phyloP scores from a whole-genome alignment of 1,284 basidiomycete genomes.

The Gomphus bonarii region DNA sequence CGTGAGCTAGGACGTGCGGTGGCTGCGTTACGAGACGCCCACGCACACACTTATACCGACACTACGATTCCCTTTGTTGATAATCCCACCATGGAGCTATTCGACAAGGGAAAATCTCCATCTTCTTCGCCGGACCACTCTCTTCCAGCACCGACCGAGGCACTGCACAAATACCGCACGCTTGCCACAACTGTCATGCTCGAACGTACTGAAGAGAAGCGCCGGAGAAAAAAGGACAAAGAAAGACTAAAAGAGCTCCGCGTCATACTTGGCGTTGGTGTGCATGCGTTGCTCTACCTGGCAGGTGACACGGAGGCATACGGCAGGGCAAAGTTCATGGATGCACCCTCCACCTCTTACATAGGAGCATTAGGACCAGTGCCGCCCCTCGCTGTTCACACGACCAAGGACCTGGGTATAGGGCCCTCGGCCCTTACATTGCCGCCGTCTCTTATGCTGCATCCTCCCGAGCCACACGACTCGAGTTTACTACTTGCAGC shows the following conservation, averaged over 20 bases:
- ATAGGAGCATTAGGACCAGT: not conserved
- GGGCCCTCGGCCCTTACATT: slow-evolving; percentile 16
- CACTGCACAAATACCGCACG: slow-evolving; percentile 13
- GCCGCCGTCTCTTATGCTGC: slow-evolving; percentile 29
- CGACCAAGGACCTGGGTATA: slow-evolving; percentile 13
- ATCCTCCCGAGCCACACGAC: slow-evolving; percentile 29
- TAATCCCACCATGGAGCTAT: not conserved
- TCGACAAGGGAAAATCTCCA: not conserved
- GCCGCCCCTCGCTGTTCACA: not conserved
- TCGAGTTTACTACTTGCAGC: slow-evolving; percentile 10
- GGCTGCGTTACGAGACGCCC: slow-evolving; percentile 27
- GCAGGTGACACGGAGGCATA: not conserved
- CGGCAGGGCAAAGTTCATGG: not conserved
- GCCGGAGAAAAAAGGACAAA: slow-evolving; percentile 36
- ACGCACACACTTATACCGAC: slow-evolving; percentile 22
- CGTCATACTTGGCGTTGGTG: slow-evolving; percentile 9
- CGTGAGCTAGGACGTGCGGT: slow-evolving; percentile 13
- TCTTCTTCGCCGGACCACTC: slow-evolving; percentile 9
- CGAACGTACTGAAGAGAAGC: slow-evolving; percentile 33
- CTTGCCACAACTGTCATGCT: slow-evolving; percentile 25
- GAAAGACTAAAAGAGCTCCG: slow-evolving; percentile 35
- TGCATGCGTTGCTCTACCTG: slow-evolving; percentile 32
- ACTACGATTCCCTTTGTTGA: slow-evolving; percentile 20
- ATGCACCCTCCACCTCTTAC: not conserved
- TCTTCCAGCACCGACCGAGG: slow-evolving; percentile 12